phyloP scores from a whole-genome alignment of 169 alveolate genomes.

The Eimeria sp. region DNA sequence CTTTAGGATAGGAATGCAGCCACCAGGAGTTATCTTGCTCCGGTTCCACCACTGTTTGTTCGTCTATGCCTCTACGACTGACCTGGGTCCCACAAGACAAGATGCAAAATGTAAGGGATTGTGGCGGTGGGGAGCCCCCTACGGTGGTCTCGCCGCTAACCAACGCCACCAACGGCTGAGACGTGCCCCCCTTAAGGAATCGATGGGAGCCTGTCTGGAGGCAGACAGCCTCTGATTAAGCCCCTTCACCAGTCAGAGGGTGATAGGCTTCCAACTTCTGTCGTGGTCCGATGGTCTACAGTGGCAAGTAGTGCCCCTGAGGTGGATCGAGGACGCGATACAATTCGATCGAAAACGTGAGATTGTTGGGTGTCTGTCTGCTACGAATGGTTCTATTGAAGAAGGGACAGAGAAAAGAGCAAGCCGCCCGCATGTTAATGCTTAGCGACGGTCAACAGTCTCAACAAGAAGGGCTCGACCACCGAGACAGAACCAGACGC shows the following conservation, averaged over 20 bases:
- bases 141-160: background rate
- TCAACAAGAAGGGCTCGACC: conserved; percentile 51
- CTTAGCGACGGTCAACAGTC: conserved; percentile 14
- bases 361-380: background rate
- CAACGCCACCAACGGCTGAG: background rate
- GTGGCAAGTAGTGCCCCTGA: background rate
- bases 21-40: background rate
- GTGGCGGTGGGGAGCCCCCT: background rate
- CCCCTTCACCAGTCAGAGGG: background rate
- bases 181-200: background rate
- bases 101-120: background rate
- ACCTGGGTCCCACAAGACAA: background rate
- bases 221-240: background rate
- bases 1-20: background rate
- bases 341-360: background rate
- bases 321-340: background rate
- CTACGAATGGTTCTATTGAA: background rate
- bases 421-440: background rate
- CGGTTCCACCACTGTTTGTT: background rate
- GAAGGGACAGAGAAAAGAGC: background rate
- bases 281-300: conserved; percentile 43
- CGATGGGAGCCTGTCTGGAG: background rate
- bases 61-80: background rate
- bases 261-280: background rate
- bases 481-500: conserved; percentile 25